phyloP scores from a whole-genome alignment of 1,284 basidiomycete species.

The Boletus sp. region DNA sequence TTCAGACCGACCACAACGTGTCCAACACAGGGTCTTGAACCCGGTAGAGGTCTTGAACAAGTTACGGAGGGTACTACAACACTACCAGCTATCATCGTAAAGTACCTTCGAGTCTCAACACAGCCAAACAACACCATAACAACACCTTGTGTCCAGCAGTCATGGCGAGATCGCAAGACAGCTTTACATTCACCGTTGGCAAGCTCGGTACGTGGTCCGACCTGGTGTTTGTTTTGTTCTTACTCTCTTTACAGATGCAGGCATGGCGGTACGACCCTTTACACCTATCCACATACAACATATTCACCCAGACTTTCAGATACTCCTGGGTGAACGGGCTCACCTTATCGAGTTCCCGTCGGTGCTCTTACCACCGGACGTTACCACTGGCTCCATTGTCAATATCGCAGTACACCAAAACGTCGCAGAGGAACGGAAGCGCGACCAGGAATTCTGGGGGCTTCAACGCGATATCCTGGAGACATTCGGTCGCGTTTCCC shows the following conservation, averaged over 20 bases:
- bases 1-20: conserved; percentile 12
- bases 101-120: conserved; percentile 33
- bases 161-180: conserved; percentile 48
- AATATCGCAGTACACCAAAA: conserved; percentile 92
- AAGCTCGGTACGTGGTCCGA: conserved; percentile 58
- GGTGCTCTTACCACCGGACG: conserved; percentile 86
- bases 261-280: conserved; percentile 66
- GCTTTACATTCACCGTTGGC: conserved; percentile 71
- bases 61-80: too few species aligned
- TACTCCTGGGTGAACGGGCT: conserved; percentile 88
- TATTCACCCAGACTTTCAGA: conserved; percentile 49
- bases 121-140: conserved; percentile 33
- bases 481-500: conserved; percentile 71
- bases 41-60: too few species aligned
- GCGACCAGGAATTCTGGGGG: conserved; percentile 80
- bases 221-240: conserved; percentile 9
- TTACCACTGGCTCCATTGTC: conserved; percentile 92
- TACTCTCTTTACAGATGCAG: conserved; percentile 57
- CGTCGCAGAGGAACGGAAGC: conserved; percentile 75
- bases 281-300: conserved; percentile 1
- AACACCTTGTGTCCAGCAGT: conserved; percentile 22
- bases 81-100: too few species aligned
- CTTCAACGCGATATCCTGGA: conserved; percentile 82
- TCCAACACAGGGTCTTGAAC: background rate
- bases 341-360: conserved; percentile 97